Evolutionary conservation across 768 basidiomycete genomes (phyloP).

Genomic region (Boletellus sp.): DNA sequence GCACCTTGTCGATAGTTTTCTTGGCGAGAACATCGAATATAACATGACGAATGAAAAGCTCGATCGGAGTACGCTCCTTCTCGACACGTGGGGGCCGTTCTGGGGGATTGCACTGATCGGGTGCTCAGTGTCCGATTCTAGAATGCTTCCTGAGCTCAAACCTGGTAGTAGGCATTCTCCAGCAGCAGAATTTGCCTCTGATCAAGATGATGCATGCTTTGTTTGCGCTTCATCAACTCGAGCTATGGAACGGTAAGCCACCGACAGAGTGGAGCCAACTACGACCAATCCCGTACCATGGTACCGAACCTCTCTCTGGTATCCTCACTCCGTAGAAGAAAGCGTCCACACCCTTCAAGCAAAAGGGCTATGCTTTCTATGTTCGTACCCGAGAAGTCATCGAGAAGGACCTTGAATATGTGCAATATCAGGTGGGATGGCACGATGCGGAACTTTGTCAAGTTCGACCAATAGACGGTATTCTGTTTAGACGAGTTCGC

Average conservation of each 20-base stretch:
- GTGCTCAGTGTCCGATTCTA: slow-evolving; percentile 10
- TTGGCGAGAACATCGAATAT: slow-evolving; percentile 90
- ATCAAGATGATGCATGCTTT: slow-evolving; percentile 90
- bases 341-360: slow-evolving; percentile 92
- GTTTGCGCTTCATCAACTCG: slow-evolving; percentile 93
- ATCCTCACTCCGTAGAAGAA: slow-evolving; percentile 81
- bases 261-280: background rate
- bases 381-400: slow-evolving; percentile 90
- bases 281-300: slow-evolving; percentile 55
- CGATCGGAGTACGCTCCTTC: slow-evolving; percentile 81
- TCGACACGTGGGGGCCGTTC: slow-evolving; percentile 84
- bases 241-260: slow-evolving; percentile 49
- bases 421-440: slow-evolving; percentile 90
- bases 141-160: slow-evolving; percentile 25
- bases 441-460: slow-evolving; percentile 95
- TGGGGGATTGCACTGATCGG: slow-evolving; percentile 86
- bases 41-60: slow-evolving; percentile 94
- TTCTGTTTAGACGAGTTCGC: slow-evolving; percentile 51
- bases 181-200: slow-evolving; percentile 83
- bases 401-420: slow-evolving; percentile 94
- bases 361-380: slow-evolving; percentile 90
- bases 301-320: slow-evolving; percentile 82
- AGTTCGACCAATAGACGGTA: slow-evolving; percentile 77
- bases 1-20: slow-evolving; percentile 93
- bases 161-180: slow-evolving; percentile 98